Percentiles rank a stretch among this genome's conserved stretches.
Conservation (phyloP, 2,329 filamentous ascomycete species). For the Elsinoe australis region DNA sequence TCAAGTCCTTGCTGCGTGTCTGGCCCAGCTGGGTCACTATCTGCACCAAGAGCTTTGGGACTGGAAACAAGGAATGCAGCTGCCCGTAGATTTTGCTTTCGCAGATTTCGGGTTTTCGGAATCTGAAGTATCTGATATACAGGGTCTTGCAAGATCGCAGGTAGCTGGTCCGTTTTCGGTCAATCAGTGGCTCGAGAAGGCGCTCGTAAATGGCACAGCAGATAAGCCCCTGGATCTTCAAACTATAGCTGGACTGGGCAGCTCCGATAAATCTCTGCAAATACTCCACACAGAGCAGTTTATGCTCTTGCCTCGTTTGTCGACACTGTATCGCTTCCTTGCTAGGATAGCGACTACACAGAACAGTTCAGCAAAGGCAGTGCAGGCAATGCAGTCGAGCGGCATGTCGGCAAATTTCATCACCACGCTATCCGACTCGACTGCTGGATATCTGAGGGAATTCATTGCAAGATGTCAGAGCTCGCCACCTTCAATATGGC, state of each 20-base stretch:
- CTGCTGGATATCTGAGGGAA: slow-evolving; percentile 75
- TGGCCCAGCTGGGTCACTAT: slow-evolving; percentile 78
- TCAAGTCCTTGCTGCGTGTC: slow-evolving; percentile 54
- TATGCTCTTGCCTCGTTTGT: background rate
- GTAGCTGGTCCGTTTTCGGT: slow-evolving; percentile 45
- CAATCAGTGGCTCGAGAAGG: slow-evolving; percentile 12
- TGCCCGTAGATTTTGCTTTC: slow-evolving; percentile 52
- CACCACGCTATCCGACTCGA: slow-evolving; percentile 75
- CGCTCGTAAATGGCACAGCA: background rate
- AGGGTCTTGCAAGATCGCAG: slow-evolving; percentile 43
- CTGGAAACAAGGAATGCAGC: slow-evolving; percentile 46
- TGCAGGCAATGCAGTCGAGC: slow-evolving; percentile 60
- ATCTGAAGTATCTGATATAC: slow-evolving; percentile 2
- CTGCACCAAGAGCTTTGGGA: slow-evolving; percentile 63
- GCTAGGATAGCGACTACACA: background rate
- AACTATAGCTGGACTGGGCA: background rate
- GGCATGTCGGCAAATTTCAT: slow-evolving; percentile 61
- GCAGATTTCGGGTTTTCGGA: slow-evolving; percentile 29
- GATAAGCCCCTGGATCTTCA: background rate
- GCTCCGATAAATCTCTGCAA: background rate
- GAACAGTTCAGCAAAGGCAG: slow-evolving; percentile 20
- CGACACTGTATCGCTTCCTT: background rate
- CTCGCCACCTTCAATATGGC: slow-evolving; percentile 73
- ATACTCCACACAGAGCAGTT: background rate
- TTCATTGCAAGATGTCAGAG: slow-evolving; percentile 76